Percentiles rank a stretch among this genome's conserved stretches.
phyloP scores from a whole-genome alignment of 2,329 filamentous ascomycete genomes.

The Bertia moriformis region DNA sequence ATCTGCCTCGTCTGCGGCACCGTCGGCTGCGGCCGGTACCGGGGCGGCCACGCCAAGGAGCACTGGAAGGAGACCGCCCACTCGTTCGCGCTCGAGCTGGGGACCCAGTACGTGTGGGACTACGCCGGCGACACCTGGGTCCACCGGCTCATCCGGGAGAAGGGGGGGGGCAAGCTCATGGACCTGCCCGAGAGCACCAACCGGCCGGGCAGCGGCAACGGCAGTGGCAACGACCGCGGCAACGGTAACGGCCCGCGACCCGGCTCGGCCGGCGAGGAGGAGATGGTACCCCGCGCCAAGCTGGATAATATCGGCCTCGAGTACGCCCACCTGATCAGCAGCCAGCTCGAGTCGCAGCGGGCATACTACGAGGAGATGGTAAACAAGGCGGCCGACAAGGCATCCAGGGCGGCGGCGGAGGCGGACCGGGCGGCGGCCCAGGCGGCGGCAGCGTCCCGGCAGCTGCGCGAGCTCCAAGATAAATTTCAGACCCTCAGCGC shows the following conservation, averaged over 20 bases:
- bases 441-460: constrained; percentile 30
- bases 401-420: constrained; percentile 53
- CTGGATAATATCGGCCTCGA: constrained; percentile 72
- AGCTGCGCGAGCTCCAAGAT: constrained; percentile 34
- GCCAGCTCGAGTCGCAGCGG: constrained; percentile 81
- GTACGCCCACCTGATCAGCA: constrained; percentile 85
- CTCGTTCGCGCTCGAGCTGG: constrained; percentile 81
- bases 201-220: constrained; percentile 11
- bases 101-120: constrained; percentile 94
- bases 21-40: constrained; percentile 87
- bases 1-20: constrained; percentile 88
- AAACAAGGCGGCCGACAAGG: constrained; percentile 79
- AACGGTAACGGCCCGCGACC: constrained; percentile 4
- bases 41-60: constrained; percentile 80
- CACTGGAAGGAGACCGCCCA: constrained; percentile 85
- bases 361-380: constrained; percentile 90
- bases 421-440: constrained; percentile 46
- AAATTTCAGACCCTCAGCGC: constrained; percentile 34
- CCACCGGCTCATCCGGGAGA: constrained; percentile 84
- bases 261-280: constrained; percentile 38
- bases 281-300: constrained; percentile 57
- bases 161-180: constrained; percentile 80
- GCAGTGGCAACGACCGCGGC: constrained; percentile 4
- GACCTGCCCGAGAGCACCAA: constrained; percentile 57
- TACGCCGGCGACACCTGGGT: constrained; percentile 93